A percentile compares a stretch with the other conserved stretches of the same genome.
These are phyloP conservation scores for Datisca glomerata DNA, from an alignment of 306 rosid genomes.

Conservation along the genomic window DNA sequence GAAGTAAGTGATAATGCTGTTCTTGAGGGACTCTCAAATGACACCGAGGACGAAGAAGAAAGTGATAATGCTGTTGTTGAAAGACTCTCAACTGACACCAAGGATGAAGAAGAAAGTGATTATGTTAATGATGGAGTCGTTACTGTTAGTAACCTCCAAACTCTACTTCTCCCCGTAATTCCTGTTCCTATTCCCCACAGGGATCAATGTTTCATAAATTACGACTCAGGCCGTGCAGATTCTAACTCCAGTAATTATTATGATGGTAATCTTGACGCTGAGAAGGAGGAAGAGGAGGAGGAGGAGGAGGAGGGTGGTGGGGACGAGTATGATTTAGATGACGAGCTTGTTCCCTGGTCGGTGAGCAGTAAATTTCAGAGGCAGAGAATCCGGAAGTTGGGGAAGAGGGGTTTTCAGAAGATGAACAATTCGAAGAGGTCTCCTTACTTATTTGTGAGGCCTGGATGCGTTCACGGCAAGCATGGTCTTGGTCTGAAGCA, in stretches of 20 bases:
- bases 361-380: constrained; percentile 48
- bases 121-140: not conserved
- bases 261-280: not conserved
- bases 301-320: constrained; percentile 15
- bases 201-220: not conserved
- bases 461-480: constrained; percentile 86
- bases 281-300: not conserved
- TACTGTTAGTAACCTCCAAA: not conserved
- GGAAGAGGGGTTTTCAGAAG: constrained; percentile 63
- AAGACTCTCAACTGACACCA: too few relatives aligned
- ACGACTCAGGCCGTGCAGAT: not conserved
- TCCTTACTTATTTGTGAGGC: constrained; percentile 39
- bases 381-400: constrained; percentile 83
- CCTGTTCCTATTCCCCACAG: not conserved
- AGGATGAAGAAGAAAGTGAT: too few relatives aligned
- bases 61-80: not conserved
- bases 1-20: not conserved
- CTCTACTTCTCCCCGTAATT: not conserved
- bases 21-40: too few relatives aligned
- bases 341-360: constrained; percentile 84
- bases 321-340: constrained; percentile 41
- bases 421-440: constrained; percentile 50
- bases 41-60: too few relatives aligned
- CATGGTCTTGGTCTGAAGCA: constrained; percentile 83
- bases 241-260: too few relatives aligned